Percentiles rank a stretch among this genome's conserved stretches.
phyloP scores from a whole-genome alignment of 139 green algal species.

The Picochlorum sp. region DNA sequence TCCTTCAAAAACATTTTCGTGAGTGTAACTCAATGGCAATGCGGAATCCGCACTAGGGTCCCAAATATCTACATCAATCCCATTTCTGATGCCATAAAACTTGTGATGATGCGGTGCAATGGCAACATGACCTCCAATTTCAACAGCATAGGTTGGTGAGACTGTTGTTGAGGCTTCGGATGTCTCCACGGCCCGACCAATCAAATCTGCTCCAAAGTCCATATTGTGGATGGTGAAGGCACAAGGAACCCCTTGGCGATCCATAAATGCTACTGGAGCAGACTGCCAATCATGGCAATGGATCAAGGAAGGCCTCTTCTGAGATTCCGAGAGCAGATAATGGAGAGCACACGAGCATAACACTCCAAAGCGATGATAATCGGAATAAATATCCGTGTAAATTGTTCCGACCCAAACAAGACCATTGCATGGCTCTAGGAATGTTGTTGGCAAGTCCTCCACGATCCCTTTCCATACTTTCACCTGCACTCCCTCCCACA shows the following conservation, averaged over 20 bases:
- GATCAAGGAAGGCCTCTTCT: slow-evolving; percentile 71
- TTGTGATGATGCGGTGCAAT: slow-evolving; percentile 67
- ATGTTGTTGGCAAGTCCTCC: slow-evolving; percentile 54
- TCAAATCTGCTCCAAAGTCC: slow-evolving; percentile 77
- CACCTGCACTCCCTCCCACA: slow-evolving; percentile 41
- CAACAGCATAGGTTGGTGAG: slow-evolving; percentile 84
- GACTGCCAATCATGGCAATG: slow-evolving; percentile 96
- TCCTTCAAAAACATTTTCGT: slow-evolving; percentile 34
- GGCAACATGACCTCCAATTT: slow-evolving; percentile 66
- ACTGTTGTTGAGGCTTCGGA: slow-evolving; percentile 82
- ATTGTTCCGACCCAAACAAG: slow-evolving; percentile 83
- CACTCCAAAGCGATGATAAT: slow-evolving; percentile 80
- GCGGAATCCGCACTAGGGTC: slow-evolving; percentile 72
- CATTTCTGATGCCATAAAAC: slow-evolving; percentile 87
- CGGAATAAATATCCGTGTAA: slow-evolving; percentile 71
- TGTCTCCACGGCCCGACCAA: slow-evolving; percentile 56
- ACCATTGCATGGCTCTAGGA: slow-evolving; percentile 79
- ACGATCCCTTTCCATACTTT: slow-evolving; percentile 64
- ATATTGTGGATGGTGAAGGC: slow-evolving; percentile 96
- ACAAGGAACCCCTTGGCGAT: slow-evolving; percentile 30
- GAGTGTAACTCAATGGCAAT: slow-evolving; percentile 63
- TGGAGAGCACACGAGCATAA: slow-evolving; percentile 85
- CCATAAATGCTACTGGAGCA: slow-evolving; percentile 51
- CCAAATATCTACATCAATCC: slow-evolving; percentile 97
- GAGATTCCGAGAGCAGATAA: slow-evolving; percentile 66